Evolutionary conservation across 164 flowering plant species (phyloP), one percentile per base, ranked within the genome.

Genomic region (Macadamia integrifolia): DNA sequence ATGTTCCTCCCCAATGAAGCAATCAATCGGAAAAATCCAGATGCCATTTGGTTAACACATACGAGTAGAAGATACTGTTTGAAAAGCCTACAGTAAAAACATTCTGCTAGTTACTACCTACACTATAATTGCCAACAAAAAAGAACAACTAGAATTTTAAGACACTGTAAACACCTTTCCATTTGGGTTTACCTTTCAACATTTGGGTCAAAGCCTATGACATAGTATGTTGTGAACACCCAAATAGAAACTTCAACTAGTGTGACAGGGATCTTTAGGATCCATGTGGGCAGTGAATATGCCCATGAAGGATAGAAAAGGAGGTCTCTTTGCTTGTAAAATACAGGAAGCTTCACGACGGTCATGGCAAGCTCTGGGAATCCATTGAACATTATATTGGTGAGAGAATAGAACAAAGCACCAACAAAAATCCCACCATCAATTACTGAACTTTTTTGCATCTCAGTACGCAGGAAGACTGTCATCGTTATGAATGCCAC

Each of bases 281-380:
- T 75, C 92, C 94, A 92, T 32, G 83, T 40, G 12, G 98, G 94
- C 30, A 92, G 62, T 49, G 90, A 64, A 61, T 85, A 90, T 50
- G 96, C 88, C 96, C 96, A 92, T 48, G 96, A 17, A 61, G 98
- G 98, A 69, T 64, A 92, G 78, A 92, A 88, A n/a, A 80, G 83
- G 44, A 90, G 71, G 60, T 89, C 92, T 61, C 93, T 81, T 76
- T 91, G 97, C 85, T 91, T 91, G 80, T 83, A 91, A 72, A 89
- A 91, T 57, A 88, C 87, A 1, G 97, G 90, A 67, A 86, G 85
- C 71, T 84, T 35, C 40, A 35, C 5, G 40, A 35, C 40, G 5
- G 40, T 35, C 40, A 35, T 72, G 35, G 82, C 23, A 62, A 86
- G 68, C 74, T 86, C 90, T 10, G 86, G 23, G 65, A 83, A 64